Conservation (phyloP, 2,329 filamentous ascomycete species). For the Cyphellophora attinorum region DNA sequence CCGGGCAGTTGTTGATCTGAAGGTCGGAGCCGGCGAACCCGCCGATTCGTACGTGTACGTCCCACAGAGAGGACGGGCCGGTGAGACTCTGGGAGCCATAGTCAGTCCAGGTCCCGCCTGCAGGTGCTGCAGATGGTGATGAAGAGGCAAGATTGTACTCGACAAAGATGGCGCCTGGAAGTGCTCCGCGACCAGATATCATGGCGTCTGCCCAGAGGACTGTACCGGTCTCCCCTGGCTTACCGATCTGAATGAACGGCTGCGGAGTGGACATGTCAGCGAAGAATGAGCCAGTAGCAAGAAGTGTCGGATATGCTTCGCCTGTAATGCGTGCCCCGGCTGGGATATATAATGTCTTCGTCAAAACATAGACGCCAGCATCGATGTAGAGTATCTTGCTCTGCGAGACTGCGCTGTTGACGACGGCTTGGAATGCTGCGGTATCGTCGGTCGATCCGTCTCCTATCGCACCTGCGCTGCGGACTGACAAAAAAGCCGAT, state of each 20-base stretch:
- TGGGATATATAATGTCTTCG: constrained; percentile 37
- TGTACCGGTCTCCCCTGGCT: constrained; percentile 51
- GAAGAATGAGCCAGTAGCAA: constrained; percentile 48
- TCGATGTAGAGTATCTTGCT: constrained; percentile 48
- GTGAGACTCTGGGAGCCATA: neutral
- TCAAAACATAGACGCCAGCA: constrained; percentile 44
- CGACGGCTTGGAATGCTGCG: constrained; percentile 43
- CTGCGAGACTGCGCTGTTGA: constrained; percentile 39
- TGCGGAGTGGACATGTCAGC: constrained; percentile 48
- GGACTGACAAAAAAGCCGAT: constrained; percentile 32
- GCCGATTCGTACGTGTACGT: constrained; percentile 42
- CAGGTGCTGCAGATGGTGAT: constrained; percentile 9
- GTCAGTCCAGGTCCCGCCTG: constrained; percentile 1
- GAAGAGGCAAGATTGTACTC: constrained; percentile 59
- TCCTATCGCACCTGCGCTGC: constrained; percentile 34
- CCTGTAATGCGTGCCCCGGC: constrained; percentile 44
- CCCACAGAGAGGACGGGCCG: constrained; percentile 44
- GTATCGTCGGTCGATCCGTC: constrained; percentile 52
- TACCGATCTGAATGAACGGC: constrained; percentile 59
- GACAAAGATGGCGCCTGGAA: constrained; percentile 60
- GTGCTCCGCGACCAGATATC: constrained; percentile 56
- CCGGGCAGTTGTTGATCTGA: constrained; percentile 32
- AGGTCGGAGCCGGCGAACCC: constrained; percentile 43
- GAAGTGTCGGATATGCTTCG: constrained; percentile 46
- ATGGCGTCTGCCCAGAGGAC: constrained; percentile 67